Conservation (phyloP, 345 rosid species). For the Acer campestre region DNA sequence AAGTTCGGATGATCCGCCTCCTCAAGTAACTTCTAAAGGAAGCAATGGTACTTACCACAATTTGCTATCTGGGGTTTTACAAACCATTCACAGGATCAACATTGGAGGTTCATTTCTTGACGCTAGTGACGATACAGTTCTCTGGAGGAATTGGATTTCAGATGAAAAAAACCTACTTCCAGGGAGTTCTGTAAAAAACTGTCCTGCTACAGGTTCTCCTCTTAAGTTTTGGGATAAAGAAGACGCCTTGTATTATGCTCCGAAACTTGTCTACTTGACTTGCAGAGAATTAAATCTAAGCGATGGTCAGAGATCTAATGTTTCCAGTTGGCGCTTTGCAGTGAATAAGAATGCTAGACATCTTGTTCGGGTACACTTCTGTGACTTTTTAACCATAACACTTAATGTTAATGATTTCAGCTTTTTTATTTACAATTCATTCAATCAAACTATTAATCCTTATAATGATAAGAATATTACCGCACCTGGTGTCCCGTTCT, state of each 20-base stretch:
- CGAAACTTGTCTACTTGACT: conserved; percentile 43
- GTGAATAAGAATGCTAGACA: conserved; percentile 41
- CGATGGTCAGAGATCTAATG: too few species aligned
- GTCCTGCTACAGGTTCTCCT: neutral
- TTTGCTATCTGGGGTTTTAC: conserved; percentile 29
- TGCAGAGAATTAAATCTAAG: conserved; percentile 32
- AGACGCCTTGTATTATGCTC: conserved; percentile 33
- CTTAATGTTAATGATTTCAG: conserved; percentile 18
- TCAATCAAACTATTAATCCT: conserved; percentile 27
- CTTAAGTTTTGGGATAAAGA: neutral
- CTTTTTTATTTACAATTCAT: conserved; percentile 38
- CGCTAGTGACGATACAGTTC: conserved; percentile 30
- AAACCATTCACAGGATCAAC: conserved; percentile 40
- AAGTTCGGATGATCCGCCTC: conserved; percentile 3
- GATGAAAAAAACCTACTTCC: conserved; percentile 27
- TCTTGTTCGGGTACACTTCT: conserved; percentile 61
- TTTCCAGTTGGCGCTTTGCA: conserved; percentile 44
- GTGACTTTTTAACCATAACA: conserved; percentile 26
- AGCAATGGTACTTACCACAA: neutral
- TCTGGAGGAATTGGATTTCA: conserved; percentile 47
- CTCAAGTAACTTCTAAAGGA: neutral
- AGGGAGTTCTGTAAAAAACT: neutral
- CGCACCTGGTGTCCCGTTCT: conserved; percentile 37
- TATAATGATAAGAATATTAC: rapidly evolving
- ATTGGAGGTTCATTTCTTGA: conserved; percentile 42